A percentile compares a stretch with the other conserved stretches of the same genome.
Conservation (phyloP, 2,329 filamentous ascomycete genomes). For the Alternaria hordeiaustralica region DNA sequence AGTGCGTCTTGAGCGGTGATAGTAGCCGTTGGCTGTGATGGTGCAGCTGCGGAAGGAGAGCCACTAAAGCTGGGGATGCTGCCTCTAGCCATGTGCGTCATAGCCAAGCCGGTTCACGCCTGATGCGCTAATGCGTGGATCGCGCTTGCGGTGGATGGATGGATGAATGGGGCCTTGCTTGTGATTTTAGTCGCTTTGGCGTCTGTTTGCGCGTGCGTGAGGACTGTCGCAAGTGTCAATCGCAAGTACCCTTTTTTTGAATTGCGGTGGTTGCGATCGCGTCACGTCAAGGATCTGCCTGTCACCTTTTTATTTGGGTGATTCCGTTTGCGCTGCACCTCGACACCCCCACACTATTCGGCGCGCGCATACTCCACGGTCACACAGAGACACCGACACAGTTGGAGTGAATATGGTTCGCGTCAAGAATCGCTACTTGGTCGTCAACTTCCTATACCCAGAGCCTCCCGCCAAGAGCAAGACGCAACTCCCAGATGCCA, state of each 20-base stretch:
- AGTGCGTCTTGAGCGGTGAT: constrained; percentile 5
- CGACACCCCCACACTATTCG: background rate
- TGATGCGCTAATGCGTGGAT: constrained; percentile 15
- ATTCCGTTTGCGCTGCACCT: background rate
- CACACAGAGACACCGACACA: background rate
- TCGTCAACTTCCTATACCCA: constrained; percentile 93
- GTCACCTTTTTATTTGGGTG: background rate
- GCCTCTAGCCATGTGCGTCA: constrained; percentile 34
- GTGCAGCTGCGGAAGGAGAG: constrained; percentile 12
- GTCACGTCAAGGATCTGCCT: background rate
- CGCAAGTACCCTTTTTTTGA: no score
- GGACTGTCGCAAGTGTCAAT: background rate
- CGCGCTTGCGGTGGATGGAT: constrained; percentile 3
- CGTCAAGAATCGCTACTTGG: constrained; percentile 92
- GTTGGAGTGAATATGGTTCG: constrained; percentile 70
- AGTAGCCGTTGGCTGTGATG: constrained; percentile 1
- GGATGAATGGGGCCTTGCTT: background rate
- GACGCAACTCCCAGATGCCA: constrained; percentile 61
- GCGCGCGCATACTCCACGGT: background rate
- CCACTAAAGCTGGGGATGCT: constrained; percentile 32
- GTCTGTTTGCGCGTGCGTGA: constrained; percentile 1
- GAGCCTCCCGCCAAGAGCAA: constrained; percentile 53
- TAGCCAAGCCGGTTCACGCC: constrained; percentile 20
- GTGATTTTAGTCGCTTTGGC: background rate
- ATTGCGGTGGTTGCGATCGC: background rate